Evolutionary conservation across 148 eudicot genomes (phyloP), one percentile per base, ranked within the genome.

Genomic region (Rhododendron simsii): DNA sequence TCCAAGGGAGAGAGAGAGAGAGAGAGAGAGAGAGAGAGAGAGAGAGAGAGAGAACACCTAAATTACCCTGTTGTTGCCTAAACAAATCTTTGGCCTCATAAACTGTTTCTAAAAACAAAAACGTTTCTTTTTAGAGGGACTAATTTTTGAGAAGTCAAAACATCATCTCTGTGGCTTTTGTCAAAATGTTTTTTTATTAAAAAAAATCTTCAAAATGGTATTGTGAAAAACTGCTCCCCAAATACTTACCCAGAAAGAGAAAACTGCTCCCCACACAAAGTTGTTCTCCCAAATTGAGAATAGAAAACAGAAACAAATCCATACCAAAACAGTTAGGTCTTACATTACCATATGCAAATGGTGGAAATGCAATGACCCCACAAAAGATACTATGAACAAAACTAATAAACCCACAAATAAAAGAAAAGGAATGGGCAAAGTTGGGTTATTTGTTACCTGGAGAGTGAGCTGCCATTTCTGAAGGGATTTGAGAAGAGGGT

Each of bases 401-500:
- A 9, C 7, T 9, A 11, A 16, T 65, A 23, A 30, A 69, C 15
- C 76, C 76, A 71, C 39, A 79, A 3, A 30, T 12, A 5, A 47
- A 33, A 69, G 55, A n/a, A n/a, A 33, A 69, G 14, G 80, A 41
- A 21, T 15, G 8, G 28, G 53, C 59, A 78, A 35, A 82, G 78
- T 47, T 30, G 81, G 26, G 80, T 71, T 30, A 30, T 30, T 30
- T 71, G 30, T 12, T 88, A 92, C 94, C 94, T 88, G 94, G 86
- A 87, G 93, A 83, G 39, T 80, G 88, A 89, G 92, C 90, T 7
- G 67, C 86, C 87, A 78, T 73, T 47, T 86, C 86, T 35, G 91
- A 80, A 57, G 92, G 78, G 37, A 81, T 74, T 48, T 81, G 88
- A 83, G 90, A 69, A 83, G 81, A 61, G 9, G 92, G 94, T 71